phyloP scores from a whole-genome alignment of 2,329 filamentous ascomycete genomes.

The Helotiales sp. region DNA sequence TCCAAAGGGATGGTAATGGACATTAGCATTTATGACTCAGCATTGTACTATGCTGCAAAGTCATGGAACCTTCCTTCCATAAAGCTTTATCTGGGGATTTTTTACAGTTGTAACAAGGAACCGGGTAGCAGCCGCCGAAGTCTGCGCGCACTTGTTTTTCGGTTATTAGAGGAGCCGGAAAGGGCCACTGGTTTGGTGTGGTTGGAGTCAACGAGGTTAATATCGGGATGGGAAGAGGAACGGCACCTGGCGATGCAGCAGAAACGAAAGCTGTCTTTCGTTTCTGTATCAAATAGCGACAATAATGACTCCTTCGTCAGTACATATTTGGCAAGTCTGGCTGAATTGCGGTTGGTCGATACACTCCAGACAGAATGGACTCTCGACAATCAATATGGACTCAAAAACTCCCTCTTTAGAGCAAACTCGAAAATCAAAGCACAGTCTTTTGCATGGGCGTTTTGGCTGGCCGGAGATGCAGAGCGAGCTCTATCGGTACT shows the following conservation, averaged over 20 bases:
- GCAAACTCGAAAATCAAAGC: slow-evolving; percentile 3
- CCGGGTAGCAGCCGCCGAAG: neutral
- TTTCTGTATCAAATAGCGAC: neutral
- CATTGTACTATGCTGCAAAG: slow-evolving; percentile 22
- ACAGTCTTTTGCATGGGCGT: slow-evolving; percentile 22
- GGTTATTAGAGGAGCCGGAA: neutral
- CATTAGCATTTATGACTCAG: slow-evolving; percentile 11
- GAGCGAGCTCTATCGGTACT: slow-evolving; percentile 17
- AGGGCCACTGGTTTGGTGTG: neutral
- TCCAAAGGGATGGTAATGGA: slow-evolving; percentile 16
- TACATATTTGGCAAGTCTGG: slow-evolving; percentile 15
- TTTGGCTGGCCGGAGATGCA: slow-evolving; percentile 17
- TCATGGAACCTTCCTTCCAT: slow-evolving; percentile 12
- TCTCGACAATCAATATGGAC: neutral
- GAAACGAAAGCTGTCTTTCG: neutral
- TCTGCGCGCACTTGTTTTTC: neutral
- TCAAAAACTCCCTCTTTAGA: neutral
- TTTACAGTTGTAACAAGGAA: neutral
- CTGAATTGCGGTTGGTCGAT: slow-evolving; percentile 14
- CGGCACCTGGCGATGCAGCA: neutral
- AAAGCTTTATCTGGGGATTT: slow-evolving; percentile 19
- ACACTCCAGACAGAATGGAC: slow-evolving; percentile 19
- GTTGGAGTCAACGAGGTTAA: slow-evolving; percentile 6
- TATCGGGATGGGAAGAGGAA: slow-evolving; percentile 20
- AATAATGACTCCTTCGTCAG: neutral